Percentiles rank a stretch among this genome's conserved stretches.
Evolutionary conservation across 2,329 filamentous ascomycete species (phyloP).

Genomic region (Talaromyces sp.): DNA sequence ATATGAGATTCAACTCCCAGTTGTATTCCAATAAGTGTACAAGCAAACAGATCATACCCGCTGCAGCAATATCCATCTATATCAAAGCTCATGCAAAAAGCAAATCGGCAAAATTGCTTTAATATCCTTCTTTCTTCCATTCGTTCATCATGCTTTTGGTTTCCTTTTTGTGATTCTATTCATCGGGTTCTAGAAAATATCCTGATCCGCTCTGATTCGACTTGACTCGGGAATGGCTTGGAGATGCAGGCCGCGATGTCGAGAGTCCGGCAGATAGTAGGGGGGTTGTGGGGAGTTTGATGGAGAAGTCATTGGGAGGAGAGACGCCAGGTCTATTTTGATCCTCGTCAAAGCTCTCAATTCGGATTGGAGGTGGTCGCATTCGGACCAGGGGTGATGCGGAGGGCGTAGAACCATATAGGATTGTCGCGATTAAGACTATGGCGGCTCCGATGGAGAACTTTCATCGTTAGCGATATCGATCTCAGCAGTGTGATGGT

Average conservation of each 20-base stretch:
- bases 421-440: constrained; percentile 76
- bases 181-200: constrained; percentile 39
- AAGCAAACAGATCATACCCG: background rate
- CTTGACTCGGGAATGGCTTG: constrained; percentile 44
- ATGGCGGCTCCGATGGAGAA: constrained; percentile 75
- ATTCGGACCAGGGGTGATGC: constrained; percentile 42
- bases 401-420: constrained; percentile 62
- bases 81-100: constrained; percentile 2
- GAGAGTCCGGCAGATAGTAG: constrained; percentile 47
- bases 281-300: constrained; percentile 46
- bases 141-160: background rate
- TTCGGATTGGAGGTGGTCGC: constrained; percentile 50
- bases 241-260: constrained; percentile 52
- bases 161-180: constrained; percentile 8
- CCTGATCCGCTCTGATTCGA: constrained; percentile 35
- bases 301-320: constrained; percentile 45
- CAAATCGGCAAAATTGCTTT: constrained; percentile 14
- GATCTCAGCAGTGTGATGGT: background rate
- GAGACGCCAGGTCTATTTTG: constrained; percentile 27
- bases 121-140: constrained; percentile 24
- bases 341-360: constrained; percentile 67
- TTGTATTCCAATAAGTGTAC: background rate
- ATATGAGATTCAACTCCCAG: background rate
- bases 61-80: constrained; percentile 1
- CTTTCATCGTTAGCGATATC: constrained; percentile 46